Base-by-base conservation (phyloP, 1,284 basidiomycete species). In the Uromyces viciae-fabae region DNA sequence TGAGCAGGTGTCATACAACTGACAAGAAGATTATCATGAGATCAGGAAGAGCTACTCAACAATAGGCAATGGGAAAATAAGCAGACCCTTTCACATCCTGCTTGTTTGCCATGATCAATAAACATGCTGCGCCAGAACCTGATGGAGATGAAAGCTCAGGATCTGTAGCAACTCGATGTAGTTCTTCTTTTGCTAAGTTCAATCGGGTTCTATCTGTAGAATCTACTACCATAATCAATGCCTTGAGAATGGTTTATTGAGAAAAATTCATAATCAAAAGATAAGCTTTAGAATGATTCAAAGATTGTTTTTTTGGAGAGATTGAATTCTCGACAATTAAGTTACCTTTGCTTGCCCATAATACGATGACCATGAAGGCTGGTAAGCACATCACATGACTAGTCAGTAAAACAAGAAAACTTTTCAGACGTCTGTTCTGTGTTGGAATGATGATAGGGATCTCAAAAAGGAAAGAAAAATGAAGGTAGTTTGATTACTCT, bases 41-140 rank as follows among this genome's bases (percentile, higher is more conserved):
- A 49, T 31, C 7, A 22, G 19, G 25, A 42, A 36, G 4, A 7
- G n/a, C 15, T 60, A 40, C 15, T 75, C 25, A 42, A 40, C 11
- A 54, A 15, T 25, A 38, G 43, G 38, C 40, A 22, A 25, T 60
- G 17, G 7, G 33, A 25, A 76, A n/a, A 56, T 25, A 19, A 22
- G 28, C 58, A 31, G 82, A 81, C 22, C 85, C 85, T 52, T 83
- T 83, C 68, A 89, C 85, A 82, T 89, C 88, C 82, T 89, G 88
- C 83, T 88, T 88, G 84, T 88, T 88, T 4, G 88, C 88, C 66
- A 88, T 86, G 5, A 88, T 86, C 36, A 88, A 84, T 42, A 88
- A 85, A 17, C 88, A 86, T 0, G 88, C 85, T 17, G 73, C 73
- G 36, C 25, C 66, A 25, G 79, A 58, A n/a, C 56, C 80, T 36